These are phyloP conservation scores for Candida bentonensis DNA, from an alignment of 805 yeast species.

Conservation along the genomic window DNA sequence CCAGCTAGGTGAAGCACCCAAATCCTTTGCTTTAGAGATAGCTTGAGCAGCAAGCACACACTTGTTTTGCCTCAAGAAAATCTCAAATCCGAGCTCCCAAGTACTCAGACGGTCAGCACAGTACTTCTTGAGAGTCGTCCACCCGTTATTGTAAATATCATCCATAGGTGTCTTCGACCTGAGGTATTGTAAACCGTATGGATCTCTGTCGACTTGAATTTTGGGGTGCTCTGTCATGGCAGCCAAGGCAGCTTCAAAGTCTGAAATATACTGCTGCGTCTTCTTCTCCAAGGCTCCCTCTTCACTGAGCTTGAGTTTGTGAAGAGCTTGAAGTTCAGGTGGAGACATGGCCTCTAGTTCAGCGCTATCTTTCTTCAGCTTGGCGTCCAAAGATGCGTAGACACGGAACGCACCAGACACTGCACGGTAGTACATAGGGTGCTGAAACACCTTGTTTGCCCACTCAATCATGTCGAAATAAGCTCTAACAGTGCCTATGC, in stretches of 20 bases:
- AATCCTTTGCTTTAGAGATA: constrained; percentile 29
- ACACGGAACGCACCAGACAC: constrained; percentile 48
- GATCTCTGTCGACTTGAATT: constrained; percentile 24
- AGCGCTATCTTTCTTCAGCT: constrained; percentile 7
- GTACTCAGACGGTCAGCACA: constrained; percentile 21
- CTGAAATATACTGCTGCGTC: constrained; percentile 22
- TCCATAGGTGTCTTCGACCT: constrained; percentile 27
- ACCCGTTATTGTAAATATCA: constrained; percentile 24
- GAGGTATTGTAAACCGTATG: constrained; percentile 31
- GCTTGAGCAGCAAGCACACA: constrained; percentile 40
- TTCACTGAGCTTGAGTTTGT: constrained; percentile 25
- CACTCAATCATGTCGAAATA: constrained; percentile 65
- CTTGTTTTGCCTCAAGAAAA: constrained; percentile 32
- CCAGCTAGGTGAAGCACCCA: constrained; percentile 19
- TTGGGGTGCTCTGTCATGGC: background rate
- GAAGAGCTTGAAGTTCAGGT: background rate
- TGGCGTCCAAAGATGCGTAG: constrained; percentile 29
- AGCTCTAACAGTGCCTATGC: constrained; percentile 81
- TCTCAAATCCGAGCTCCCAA: constrained; percentile 32
- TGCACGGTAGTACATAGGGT: constrained; percentile 62
- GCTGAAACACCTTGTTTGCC: constrained; percentile 62
- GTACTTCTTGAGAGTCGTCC: constrained; percentile 22
- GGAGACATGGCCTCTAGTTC: constrained; percentile 4
- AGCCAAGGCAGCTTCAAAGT: constrained; percentile 1
- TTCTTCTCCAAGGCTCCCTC: constrained; percentile 32